phyloP scores from a whole-genome alignment of 176 grass and related monocot species.

The Puccinellia tenuiflora region DNA sequence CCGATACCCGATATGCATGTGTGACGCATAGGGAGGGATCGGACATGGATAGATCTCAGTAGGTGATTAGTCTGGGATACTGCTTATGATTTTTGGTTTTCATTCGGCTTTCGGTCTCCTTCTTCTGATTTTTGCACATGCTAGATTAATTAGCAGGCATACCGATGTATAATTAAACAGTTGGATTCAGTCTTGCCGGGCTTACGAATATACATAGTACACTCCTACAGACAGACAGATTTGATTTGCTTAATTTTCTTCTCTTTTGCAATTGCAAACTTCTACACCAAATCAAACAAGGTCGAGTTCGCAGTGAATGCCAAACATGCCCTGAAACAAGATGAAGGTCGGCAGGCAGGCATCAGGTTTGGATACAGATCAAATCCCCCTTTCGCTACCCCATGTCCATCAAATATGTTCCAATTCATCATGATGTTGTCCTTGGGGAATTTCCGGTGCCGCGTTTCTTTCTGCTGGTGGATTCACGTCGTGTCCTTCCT shows the following conservation, averaged over 20 bases:
- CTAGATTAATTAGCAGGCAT: neutral
- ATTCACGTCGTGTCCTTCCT: slow-evolving; percentile 18
- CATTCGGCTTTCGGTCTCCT: too few relatives aligned
- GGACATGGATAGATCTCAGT: neutral
- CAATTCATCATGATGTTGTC: neutral
- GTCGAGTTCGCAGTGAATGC: neutral
- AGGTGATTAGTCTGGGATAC: neutral
- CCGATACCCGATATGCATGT: neutral
- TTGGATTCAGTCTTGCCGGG: neutral
- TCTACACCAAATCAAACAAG: neutral
- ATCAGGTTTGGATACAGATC: neutral
- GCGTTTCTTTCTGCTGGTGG: slow-evolving; percentile 15
- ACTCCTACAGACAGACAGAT: too few relatives aligned
- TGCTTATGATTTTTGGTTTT: neutral
- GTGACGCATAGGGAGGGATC: neutral
- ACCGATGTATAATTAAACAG: slow-evolving; percentile 25
- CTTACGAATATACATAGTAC: neutral
- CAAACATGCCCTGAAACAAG: too few relatives aligned
- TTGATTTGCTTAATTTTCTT: neutral
- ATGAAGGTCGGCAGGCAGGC: neutral
- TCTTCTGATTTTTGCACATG: slow-evolving; percentile 18
- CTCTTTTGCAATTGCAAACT: neutral
- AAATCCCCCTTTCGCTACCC: neutral
- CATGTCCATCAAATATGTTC: neutral
- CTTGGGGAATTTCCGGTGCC: neutral